These are phyloP conservation scores for Taxillus chinensis DNA, from an alignment of 164 flowering plant genomes.

Conservation along the genomic window DNA sequence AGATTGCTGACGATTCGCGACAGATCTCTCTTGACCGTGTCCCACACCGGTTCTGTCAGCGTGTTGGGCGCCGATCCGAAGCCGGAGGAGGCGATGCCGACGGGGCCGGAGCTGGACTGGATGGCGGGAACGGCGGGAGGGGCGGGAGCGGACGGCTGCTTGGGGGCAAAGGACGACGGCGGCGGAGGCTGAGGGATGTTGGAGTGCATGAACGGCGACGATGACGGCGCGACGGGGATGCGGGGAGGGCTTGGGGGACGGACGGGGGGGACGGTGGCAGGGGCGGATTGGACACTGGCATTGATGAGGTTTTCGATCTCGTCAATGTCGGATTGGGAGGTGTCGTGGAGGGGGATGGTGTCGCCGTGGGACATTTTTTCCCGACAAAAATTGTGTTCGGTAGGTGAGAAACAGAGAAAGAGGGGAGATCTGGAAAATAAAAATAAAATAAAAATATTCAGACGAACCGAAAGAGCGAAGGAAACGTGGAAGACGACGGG, in stretches of 20 bases:
- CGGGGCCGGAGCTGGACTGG: no score
- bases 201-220: constrained; percentile 48
- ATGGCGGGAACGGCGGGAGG: constrained; percentile 1
- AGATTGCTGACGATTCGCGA: constrained; percentile 83
- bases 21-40: constrained; percentile 90
- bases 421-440: no score
- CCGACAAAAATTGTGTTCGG: constrained; percentile 39
- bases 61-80: constrained; percentile 79
- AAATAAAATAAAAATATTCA: no score
- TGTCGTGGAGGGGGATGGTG: constrained; percentile 66
- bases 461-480: no score
- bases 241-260: constrained; percentile 48
- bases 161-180: constrained; percentile 10
- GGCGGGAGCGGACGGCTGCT: background rate
- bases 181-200: constrained; percentile 46
- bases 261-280: constrained; percentile 67
- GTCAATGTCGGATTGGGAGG: constrained; percentile 96
- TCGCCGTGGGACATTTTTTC: constrained; percentile 2
- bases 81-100: constrained; percentile 23
- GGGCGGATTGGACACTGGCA: constrained; percentile 49
- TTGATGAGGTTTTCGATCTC: constrained; percentile 94
- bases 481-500: no score
- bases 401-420: no score
- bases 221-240: constrained; percentile 55
- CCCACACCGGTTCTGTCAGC: constrained; percentile 93